Percentiles rank a stretch among this genome's conserved stretches.
These are phyloP conservation scores for Sicyos baderoa DNA, from an alignment of 306 rosid species.

Conservation along the genomic window DNA sequence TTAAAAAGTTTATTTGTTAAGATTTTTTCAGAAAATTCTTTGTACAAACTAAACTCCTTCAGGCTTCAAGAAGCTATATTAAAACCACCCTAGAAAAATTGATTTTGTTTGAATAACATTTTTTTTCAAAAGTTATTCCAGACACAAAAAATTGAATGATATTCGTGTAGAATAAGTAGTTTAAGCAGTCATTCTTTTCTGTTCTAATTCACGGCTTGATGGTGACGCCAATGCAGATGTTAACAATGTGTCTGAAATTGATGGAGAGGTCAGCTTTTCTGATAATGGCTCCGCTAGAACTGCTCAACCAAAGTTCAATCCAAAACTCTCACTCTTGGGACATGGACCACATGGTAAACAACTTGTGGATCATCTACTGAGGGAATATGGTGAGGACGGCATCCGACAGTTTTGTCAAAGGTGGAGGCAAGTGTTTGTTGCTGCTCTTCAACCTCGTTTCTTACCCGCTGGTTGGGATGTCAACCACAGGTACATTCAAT, in stretches of 20 bases:
- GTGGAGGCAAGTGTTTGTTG: slow-evolving; percentile 90
- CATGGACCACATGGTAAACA: slow-evolving; percentile 95
- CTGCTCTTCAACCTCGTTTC: slow-evolving; percentile 74
- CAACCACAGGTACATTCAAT: slow-evolving; percentile 68
- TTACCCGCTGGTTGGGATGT: slow-evolving; percentile 89
- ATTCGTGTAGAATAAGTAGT: slow-evolving; percentile 10
- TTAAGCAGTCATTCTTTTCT: slow-evolving; percentile 23
- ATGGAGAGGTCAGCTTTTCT: slow-evolving; percentile 25
- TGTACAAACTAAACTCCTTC: no score
- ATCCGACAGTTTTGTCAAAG: slow-evolving; percentile 65
- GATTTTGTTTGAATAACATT: no score
- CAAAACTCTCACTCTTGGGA: slow-evolving; percentile 72
- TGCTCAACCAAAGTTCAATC: slow-evolving; percentile 33
- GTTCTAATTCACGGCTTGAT: slow-evolving; percentile 31
- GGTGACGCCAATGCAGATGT: slow-evolving; percentile 22
- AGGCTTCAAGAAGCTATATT: no score
- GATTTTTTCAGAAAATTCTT: no score
- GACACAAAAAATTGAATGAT: no score
- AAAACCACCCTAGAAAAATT: no score
- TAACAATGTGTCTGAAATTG: slow-evolving; percentile 29
- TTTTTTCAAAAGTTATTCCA: no score
- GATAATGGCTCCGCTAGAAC: slow-evolving; percentile 25
- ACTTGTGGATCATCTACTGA: slow-evolving; percentile 71
- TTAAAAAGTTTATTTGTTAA: no score
- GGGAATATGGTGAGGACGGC: slow-evolving; percentile 69